phyloP scores from a whole-genome alignment of 768 basidiomycete genomes.

The Naganishia friedmannii region DNA sequence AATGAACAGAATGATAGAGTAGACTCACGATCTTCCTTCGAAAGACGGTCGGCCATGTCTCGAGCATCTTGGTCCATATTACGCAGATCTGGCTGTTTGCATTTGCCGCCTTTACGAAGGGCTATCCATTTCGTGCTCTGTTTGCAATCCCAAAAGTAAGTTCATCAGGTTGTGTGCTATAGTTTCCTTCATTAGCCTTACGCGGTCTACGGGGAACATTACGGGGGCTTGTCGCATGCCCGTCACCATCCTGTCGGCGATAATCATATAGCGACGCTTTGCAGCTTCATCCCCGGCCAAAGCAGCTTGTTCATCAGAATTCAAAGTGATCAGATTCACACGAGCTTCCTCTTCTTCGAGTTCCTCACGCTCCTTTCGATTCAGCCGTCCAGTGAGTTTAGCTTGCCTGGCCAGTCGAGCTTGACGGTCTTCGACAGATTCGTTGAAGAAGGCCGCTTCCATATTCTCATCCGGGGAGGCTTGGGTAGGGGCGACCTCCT shows the following conservation, averaged over 20 bases:
- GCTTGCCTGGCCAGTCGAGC: constrained; percentile 10
- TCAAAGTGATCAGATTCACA: constrained; percentile 51
- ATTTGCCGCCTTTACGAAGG: background rate
- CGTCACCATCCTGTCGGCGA: constrained; percentile 82
- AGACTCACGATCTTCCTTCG: constrained; percentile 15
- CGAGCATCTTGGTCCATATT: constrained; percentile 15
- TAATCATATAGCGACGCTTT: constrained; percentile 71
- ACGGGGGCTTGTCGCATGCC: constrained; percentile 81
- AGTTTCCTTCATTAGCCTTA: constrained; percentile 51
- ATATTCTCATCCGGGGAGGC: background rate
- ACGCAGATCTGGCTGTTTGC: constrained; percentile 7
- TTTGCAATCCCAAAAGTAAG: background rate
- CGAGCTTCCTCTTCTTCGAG: constrained; percentile 60
- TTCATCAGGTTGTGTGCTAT: background rate
- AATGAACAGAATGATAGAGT: background rate
- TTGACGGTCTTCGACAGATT: constrained; percentile 15
- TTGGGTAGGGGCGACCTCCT: background rate
- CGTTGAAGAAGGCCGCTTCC: constrained; percentile 23
- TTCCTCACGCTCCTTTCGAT: constrained; percentile 58
- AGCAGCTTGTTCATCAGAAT: constrained; percentile 56
- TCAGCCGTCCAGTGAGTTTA: constrained; percentile 14
- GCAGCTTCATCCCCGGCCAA: constrained; percentile 57
- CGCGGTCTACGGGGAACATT: constrained; percentile 74
- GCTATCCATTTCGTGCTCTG: constrained; percentile 24
- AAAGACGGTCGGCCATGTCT: constrained; percentile 25